Base-by-base conservation (phyloP, 1,139 yeast genomes). In the Yamadazyma epiphylla region DNA sequence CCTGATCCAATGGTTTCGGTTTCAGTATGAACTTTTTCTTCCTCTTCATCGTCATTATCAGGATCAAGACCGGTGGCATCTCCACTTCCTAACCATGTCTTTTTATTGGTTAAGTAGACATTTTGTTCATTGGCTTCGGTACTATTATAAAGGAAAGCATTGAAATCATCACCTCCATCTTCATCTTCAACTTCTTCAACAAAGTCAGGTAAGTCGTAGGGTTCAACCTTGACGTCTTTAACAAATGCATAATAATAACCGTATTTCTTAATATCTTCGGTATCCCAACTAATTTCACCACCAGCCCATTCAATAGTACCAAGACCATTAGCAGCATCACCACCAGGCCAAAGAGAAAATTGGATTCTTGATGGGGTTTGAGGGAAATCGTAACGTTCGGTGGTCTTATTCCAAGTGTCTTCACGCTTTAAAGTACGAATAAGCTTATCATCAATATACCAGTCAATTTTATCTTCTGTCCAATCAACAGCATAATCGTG, bases 271-370 rank as follows among this genome's bases (percentile, higher is more conserved):
- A 87, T 76, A 57, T 87, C 96, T 5, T 67, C 56, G 19, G 91
- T 71, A 54, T 80, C 61, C 96, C 96, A 89, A 62, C 87, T 74
- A 36, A 88, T 76, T 5, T 49, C 62, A 51, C 96, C 97, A 53
- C 97, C 96, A 22, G 96, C 95, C 96, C 97, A 89, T 43, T 74
- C 82, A 41, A 80, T 69, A 12, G 96, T 89, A 53, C 96, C 97
- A 26, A 64, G 58, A 22, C 77, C 78, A 51, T 74, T 76, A 28
- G 67, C 46, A 15, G 76, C 60, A 38, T 70, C 73, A 37, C 96
- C 96, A 55, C 85, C 96, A 4, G 97, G 95, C 97, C 97, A 89
- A 39, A 89, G 57, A 5, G 95, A 87, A 33, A 86, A 60, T 60
- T 89, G 95, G 35, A 89, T 60, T 51, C 94, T 75, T 29, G 91